Base-by-base conservation (phyloP, 139 green algal genomes). In the Cymbomonas tetramitiformis region DNA sequence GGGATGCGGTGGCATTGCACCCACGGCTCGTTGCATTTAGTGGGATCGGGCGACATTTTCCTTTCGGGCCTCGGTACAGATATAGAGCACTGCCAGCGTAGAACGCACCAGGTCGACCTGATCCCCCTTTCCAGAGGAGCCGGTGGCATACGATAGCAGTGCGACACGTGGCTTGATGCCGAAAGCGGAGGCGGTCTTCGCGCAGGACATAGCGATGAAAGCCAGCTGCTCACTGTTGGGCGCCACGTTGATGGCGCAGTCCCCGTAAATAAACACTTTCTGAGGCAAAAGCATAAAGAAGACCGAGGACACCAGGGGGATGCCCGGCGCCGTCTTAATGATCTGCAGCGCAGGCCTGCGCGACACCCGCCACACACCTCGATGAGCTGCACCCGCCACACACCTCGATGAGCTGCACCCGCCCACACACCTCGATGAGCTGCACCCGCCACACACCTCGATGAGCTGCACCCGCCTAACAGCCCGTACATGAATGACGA, bases 221-320 rank as follows among this genome's bases (percentile, higher is more conserved):
- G 86, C 82, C 34, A 94, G 80, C 56, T 94, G 68, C 23, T 73
- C 65, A 6, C 67, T 44, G 30, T 30, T 81, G 15, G 86, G 86
- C 34, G 81, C 68, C n/a, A 84, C 75, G 54, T 90, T 93, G 18
- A 94, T 84, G 0, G 86, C 86, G 58, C 86, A 94, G 73, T 94
- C 85, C 9, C 80, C 85, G 49, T 90, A 94, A 51, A 91, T 79
- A 46, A 94, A 67, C 56, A 93, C 83, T 57, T 78, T 70, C 67
- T 95, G 82, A 7, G 83, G 86, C 28, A 94, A 70, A 59, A 84
- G 86, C 85, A 94, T 94, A 76, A 94, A 91, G 74, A 94, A 94
- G 3, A 93, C 55, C 29, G 69, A 84, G 8, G 79, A 92, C 15
- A 94, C 75, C 2, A 75, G 29, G 4, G 15, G 18, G 0, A 34